Base-by-base conservation (phyloP, 441 rosid genomes). In the Gossypium trilobum region DNA sequence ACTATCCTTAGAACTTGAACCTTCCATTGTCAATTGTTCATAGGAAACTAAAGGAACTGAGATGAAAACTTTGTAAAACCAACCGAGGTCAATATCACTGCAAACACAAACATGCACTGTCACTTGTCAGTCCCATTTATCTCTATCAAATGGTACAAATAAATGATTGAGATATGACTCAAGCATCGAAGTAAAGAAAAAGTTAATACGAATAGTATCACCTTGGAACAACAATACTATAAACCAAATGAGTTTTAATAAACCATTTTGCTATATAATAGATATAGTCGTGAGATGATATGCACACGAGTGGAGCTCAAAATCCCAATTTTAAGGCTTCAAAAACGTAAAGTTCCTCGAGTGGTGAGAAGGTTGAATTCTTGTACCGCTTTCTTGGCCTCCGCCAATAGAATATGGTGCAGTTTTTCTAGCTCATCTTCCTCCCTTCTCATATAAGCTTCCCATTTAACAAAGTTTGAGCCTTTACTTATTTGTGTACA, bases 231-330 rank as follows among this genome's bases (percentile, higher is more conserved):
- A 31, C 36, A 31, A 31, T 31, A 31, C 6, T 31, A 31, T 31
- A 31, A 31, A 31, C 36, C 36, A 31, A 31, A 5, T 29, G 36
- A 31, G 36, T 31, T 31, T 31, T 31, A 31, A 31, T 31, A 0
- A 31, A 5, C 36, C 36, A 31, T 31, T 31, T 31, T 5, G 36
- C 36, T 31, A 5, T 31, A 31, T 31, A 31, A 31, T 5, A 5
- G 36, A 31, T 31, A 31, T 31, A 31, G 7, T 31, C 7, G 7
- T 31, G 81, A 86, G 75, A 83, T 73, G 73, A 80, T 31, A 31
- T 74, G 84, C 89, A 81, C 88, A 89, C 87, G 88, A 81, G 85
- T 78, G 83, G 63, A 78, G 78, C 82, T 75, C 80, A 67, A 55
- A 78, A 74, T 73, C 82, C 93, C 75, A 79, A 60, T 31, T 72